Evolutionary conservation across 1,284 basidiomycete species (phyloP), one percentile per base, ranked within the genome.

Genomic region (Ceratobasidium sp.): DNA sequence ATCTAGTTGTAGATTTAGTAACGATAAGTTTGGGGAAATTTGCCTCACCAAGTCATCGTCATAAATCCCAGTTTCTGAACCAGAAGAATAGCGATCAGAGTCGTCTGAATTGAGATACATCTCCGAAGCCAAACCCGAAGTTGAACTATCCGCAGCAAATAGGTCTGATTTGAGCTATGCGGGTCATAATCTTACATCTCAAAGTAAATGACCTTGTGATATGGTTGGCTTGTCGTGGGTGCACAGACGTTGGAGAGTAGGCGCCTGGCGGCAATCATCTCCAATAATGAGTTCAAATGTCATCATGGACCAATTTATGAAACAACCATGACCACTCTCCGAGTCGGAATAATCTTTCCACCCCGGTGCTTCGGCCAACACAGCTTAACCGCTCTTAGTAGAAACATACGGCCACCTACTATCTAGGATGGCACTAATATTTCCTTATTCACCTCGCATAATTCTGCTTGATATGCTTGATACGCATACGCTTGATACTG

Each of bases 21-120:
- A 32, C 34, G 29, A 32, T 8, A n/a, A 17, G 20, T n/a, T 68
- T 34, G 52, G 22, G 65, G 31, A 6, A 29, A 45, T 64, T 45
- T 12, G 32, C 32, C 56, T 4, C 29, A 57, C 67, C 38, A 35
- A 13, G 29, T 25, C 40, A 45, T 67, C 62, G 20, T 67, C 50
- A 32, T 40, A 67, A 17, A 29, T 38, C 17, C n/a, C 50, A 5
- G 8, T 50, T 8, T 27, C 62, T 13, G 62, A 65, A 20, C 29
- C 40, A n/a, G n/a, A 38, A 32, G 62, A 58, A n/a, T 20, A 50
- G n/a, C 34, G 35, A 42, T 52, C 49, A 5, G 49, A 38, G 13
- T 54, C 62, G 22, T 67, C 62, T 12, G 62, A 67, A 45, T 67
- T 34, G 17, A 45, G 45, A 50, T 54, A 53, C 62, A 67, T 67